phyloP scores from a whole-genome alignment of 176 grass and related monocot species.

The Carex cristatella region DNA sequence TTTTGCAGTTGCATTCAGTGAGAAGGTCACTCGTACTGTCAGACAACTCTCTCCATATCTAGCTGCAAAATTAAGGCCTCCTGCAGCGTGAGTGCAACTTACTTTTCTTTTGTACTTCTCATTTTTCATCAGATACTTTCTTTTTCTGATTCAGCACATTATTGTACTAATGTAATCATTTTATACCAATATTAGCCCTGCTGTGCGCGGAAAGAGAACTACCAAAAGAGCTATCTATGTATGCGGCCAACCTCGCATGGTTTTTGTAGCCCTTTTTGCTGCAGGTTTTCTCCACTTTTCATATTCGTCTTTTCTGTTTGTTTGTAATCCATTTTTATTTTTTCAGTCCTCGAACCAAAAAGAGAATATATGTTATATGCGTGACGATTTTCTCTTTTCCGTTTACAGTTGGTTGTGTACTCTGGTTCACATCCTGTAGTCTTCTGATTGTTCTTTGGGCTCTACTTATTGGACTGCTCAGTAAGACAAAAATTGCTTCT shows the following conservation, averaged over 20 bases:
- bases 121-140: not conserved
- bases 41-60: conserved; percentile 35
- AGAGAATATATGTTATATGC: not conserved
- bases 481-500: conserved; percentile 35
- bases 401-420: conserved; percentile 75
- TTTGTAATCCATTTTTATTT: not conserved
- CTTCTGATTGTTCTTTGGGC: conserved; percentile 89
- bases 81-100: conserved; percentile 16
- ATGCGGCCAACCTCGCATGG: conserved; percentile 45
- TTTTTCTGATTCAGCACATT: not conserved
- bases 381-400: conserved; percentile 18
- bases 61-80: conserved; percentile 32
- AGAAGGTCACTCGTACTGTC: conserved; percentile 32
- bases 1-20: conserved; percentile 66
- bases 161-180: not conserved
- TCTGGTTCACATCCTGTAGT: conserved; percentile 90
- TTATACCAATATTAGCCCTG: conserved; percentile 29
- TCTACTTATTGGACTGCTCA: conserved; percentile 70
- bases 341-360: not conserved
- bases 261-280: conserved; percentile 43
- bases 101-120: not conserved
- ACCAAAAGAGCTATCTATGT: conserved; percentile 45
- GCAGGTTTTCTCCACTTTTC: conserved; percentile 30
- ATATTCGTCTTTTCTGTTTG: not conserved
- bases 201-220: conserved; percentile 29